These are phyloP conservation scores for Aspergillus sojae DNA, from an alignment of 2,329 filamentous ascomycete genomes.

Conservation along the genomic window DNA sequence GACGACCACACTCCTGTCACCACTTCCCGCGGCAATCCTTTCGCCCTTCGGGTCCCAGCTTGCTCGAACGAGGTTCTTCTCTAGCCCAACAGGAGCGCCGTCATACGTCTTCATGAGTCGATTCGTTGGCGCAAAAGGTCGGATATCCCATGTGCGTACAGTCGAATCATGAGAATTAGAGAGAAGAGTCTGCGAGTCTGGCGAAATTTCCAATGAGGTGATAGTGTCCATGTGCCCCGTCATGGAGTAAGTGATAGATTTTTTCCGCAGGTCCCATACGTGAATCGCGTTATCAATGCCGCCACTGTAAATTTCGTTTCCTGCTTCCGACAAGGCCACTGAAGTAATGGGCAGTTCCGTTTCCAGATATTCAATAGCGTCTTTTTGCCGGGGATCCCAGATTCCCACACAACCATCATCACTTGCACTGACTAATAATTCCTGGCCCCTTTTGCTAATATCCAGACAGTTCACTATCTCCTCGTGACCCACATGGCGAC, in stretches of 20 bases:
- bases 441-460: slow-evolving; percentile 84
- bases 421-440: slow-evolving; percentile 85
- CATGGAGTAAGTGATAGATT: slow-evolving; percentile 83
- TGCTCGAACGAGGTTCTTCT: slow-evolving; percentile 87
- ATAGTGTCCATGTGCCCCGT: slow-evolving; percentile 89
- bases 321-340: slow-evolving; percentile 86
- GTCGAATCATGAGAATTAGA: slow-evolving; percentile 95
- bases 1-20: slow-evolving; percentile 85
- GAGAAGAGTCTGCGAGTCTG: slow-evolving; percentile 84
- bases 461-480: slow-evolving; percentile 94
- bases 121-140: slow-evolving; percentile 89
- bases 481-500: slow-evolving; percentile 88
- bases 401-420: slow-evolving; percentile 93
- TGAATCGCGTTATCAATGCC: slow-evolving; percentile 97
- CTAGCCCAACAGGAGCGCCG: slow-evolving; percentile 81
- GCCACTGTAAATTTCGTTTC: slow-evolving; percentile 92
- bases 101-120: slow-evolving; percentile 86
- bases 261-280: slow-evolving; percentile 95
- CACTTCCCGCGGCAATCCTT: slow-evolving; percentile 84
- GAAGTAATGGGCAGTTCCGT: slow-evolving; percentile 92
- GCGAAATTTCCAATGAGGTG: slow-evolving; percentile 86
- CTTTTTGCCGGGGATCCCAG: slow-evolving; percentile 92
- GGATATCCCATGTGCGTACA: slow-evolving; percentile 92
- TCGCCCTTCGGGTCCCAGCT: slow-evolving; percentile 89
- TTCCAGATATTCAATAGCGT: slow-evolving; percentile 82